phyloP scores from a whole-genome alignment of 768 basidiomycete genomes.

The Chlorophyllum brunneum region DNA sequence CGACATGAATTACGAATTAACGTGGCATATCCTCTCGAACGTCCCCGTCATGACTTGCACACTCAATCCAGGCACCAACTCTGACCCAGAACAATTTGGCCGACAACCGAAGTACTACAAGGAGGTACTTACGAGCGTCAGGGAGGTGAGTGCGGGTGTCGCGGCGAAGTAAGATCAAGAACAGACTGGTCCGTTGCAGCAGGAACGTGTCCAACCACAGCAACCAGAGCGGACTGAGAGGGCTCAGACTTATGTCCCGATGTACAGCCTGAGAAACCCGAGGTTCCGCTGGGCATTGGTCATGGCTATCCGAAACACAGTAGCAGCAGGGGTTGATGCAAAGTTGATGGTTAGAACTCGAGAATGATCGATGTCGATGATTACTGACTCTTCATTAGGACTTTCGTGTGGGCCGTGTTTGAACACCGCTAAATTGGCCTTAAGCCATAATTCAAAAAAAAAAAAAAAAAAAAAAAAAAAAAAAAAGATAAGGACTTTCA shows the following conservation, averaged over 20 bases:
- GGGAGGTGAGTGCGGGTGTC: slow-evolving; percentile 44
- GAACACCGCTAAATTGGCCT: no score
- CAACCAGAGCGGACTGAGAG: background rate
- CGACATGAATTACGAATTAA: slow-evolving; percentile 78
- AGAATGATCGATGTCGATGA: slow-evolving; percentile 17
- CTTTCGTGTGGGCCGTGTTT: no score
- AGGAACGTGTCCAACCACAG: background rate
- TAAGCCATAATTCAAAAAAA: no score
- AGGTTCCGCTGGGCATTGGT: background rate
- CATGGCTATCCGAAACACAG: slow-evolving; percentile 1
- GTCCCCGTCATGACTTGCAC: slow-evolving; percentile 65
- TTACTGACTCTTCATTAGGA: no score
- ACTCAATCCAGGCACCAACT: slow-evolving; percentile 26
- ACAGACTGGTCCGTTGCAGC: background rate
- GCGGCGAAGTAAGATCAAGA: slow-evolving; percentile 10
- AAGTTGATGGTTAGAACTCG: slow-evolving; percentile 15
- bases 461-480: no score
- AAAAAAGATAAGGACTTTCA: no score
- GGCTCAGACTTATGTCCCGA: background rate
- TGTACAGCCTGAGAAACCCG: background rate
- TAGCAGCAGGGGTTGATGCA: slow-evolving; percentile 11
- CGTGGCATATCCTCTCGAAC: slow-evolving; percentile 67
- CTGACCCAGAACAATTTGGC: slow-evolving; percentile 60
- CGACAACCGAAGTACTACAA: slow-evolving; percentile 81
- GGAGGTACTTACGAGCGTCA: slow-evolving; percentile 74